Percentiles rank a stretch among this genome's conserved stretches.
Evolutionary conservation across 83 land plant species (phyloP).

Genomic region (Picea mariana): DNA sequence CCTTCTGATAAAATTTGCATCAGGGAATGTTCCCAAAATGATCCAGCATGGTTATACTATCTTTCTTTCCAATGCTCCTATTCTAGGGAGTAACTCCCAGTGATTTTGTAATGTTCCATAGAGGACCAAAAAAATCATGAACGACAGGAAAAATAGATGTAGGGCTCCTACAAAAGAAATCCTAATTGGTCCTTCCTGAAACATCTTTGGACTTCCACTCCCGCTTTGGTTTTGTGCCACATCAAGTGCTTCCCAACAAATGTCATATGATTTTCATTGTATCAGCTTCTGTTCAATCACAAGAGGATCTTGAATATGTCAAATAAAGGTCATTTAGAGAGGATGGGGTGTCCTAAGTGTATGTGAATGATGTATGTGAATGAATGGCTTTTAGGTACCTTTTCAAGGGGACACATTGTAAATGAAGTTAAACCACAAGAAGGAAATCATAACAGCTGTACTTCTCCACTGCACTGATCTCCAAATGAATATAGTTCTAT

Average conservation of each 20-base stretch:
- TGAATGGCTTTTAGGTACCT: not conserved
- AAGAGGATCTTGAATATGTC: not conserved
- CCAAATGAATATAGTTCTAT: not conserved
- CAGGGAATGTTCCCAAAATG: too few relatives aligned
- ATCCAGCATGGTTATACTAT: too few relatives aligned
- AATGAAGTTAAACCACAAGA: not conserved
- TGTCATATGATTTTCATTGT: not conserved
- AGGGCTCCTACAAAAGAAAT: not conserved
- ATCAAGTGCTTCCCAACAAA: not conserved
- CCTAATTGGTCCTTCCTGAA: not conserved
- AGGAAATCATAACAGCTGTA: not conserved
- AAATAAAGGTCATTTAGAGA: not conserved
- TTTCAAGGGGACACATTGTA: not conserved
- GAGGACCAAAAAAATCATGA: not conserved
- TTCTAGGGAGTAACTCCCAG: not conserved
- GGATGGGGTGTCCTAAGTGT: not conserved
- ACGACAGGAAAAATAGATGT: not conserved
- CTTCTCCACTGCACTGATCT: not conserved
- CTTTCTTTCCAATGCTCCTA: too few relatives aligned
- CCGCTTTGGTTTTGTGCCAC: not conserved
- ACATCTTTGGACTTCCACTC: not conserved
- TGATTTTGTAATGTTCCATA: not conserved
- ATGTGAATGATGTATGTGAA: too few relatives aligned
- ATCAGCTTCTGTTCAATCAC: conserved; percentile 2
- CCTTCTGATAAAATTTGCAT: not conserved